These are phyloP conservation scores for Adiantum capillusveneris DNA, from an alignment of 75 land plant genomes.

Conservation along the genomic window DNA sequence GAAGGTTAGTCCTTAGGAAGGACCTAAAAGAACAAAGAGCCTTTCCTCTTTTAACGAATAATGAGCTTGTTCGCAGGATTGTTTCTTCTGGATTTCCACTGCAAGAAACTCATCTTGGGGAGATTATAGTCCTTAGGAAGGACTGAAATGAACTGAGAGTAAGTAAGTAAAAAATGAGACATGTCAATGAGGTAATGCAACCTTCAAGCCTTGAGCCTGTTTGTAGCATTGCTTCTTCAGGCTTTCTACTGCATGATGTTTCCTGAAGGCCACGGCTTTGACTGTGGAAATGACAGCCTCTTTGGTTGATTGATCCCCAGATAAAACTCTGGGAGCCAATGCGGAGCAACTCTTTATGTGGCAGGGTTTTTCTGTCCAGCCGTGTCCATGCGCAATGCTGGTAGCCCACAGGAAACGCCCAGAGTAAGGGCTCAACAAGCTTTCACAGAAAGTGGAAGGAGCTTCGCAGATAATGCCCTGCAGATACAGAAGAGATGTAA, in stretches of 20 bases:
- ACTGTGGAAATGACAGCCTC: not conserved
- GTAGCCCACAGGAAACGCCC: constrained; percentile 78
- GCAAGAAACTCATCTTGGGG: no score
- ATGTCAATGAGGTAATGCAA: not conserved
- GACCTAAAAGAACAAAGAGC: no score
- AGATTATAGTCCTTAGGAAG: no score
- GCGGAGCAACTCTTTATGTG: not conserved
- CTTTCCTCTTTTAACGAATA: no score
- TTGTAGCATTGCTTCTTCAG: not conserved
- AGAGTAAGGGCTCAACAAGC: constrained; percentile 80
- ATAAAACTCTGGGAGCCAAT: not conserved
- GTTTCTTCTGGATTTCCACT: no score
- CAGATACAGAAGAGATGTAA: no score
- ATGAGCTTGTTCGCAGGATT: no score
- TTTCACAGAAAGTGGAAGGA: constrained; percentile 60
- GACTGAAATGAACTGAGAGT: no score
- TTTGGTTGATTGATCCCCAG: not conserved
- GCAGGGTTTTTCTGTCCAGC: constrained; percentile 31
- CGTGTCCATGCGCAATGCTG: constrained; percentile 68
- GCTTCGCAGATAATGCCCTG: constrained; percentile 81
- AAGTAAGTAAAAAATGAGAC: no score
- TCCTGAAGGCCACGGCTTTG: not conserved
- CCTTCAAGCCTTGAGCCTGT: not conserved
- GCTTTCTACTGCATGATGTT: not conserved
- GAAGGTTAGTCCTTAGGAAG: no score